Evolutionary conservation across 192 early-diverging fungal species (phyloP), one percentile per base, ranked within the genome.

Genomic region (Gigaspora rosea): DNA sequence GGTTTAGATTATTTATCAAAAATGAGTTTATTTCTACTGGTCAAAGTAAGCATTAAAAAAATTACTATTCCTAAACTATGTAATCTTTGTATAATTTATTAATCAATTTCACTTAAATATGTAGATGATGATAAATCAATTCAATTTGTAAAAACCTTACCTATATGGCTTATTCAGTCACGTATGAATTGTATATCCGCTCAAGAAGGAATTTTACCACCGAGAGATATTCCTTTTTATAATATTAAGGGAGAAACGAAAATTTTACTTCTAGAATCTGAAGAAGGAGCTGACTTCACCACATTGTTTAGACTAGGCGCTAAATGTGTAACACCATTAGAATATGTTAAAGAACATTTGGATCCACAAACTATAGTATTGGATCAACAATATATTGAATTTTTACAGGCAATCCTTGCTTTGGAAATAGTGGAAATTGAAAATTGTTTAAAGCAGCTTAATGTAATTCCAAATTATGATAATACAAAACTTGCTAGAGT

Each of bases 391-490:
- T 66, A 66, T 66, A 20, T 66, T 47, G n/a, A 16, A 8, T 46
- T 66, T n/a, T 66, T 66, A 18, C 15, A 46, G 50, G 33, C 1
- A 3, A 9, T 56, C 52, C 50, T 51, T n/a, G 36, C 50, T 36
- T 71, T 71, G 5, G 7, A 20, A 9, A 33, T 32, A 2, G 10
- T 6, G 27, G 70, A 71, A 35, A 52, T 51, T 18, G 70, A 71
- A 36, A n/a, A 71, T 16, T 51, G 18, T 56, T 71, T 71, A 33
- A 15, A 11, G 32, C 7, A 5, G 6, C 16, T 32, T 51, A 20
- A 49, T 16, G n/a, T 56, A 32, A 52, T 71, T n/a, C 64, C 64
- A 47, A 66, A 66, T 47, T 46, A 66, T 46, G n/a, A 32, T n/a
- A n/a, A 46, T n/a, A 20, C 15, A 48, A 7, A 32, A 47, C 20